Evolutionary conservation across 192 early-diverging fungal genomes (phyloP).

Genomic region (Helicostylum pulchrum): DNA sequence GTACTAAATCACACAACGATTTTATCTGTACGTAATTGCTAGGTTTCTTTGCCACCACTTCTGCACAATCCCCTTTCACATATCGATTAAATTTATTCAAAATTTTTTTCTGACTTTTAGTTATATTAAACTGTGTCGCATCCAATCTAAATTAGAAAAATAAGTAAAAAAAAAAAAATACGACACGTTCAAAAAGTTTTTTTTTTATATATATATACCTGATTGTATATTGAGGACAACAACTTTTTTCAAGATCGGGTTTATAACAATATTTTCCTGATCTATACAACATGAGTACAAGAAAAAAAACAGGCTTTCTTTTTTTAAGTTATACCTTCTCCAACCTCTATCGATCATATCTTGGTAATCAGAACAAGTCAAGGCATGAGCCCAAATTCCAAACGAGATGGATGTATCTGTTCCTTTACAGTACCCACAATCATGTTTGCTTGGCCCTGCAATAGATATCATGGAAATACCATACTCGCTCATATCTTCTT

Average conservation of each 20-base stretch:
- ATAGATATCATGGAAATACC: constrained; percentile 11
- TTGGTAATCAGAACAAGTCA: constrained; percentile 59
- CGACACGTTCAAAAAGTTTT: too few species aligned
- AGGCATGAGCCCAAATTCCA: constrained; percentile 60
- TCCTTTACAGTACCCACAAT: constrained; percentile 71
- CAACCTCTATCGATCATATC: constrained; percentile 69
- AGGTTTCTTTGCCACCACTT: constrained; percentile 26
- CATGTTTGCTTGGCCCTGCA: constrained; percentile 27
- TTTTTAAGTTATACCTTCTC: constrained; percentile 67
- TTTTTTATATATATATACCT: constrained; percentile 30
- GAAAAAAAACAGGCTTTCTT: not conserved
- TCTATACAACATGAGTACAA: constrained; percentile 17
- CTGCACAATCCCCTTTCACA: constrained; percentile 38
- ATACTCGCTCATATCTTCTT: constrained; percentile 1
- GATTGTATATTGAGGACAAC: constrained; percentile 76
- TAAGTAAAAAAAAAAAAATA: not conserved
- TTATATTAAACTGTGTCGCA: constrained; percentile 48
- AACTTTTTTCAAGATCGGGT: constrained; percentile 60
- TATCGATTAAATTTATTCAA: constrained; percentile 61
- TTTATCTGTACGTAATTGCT: not conserved
- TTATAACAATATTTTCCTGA: constrained; percentile 75
- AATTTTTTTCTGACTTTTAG: constrained; percentile 66
- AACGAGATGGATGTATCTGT: constrained; percentile 48
- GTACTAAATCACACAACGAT: not conserved
- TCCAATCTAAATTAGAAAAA: constrained; percentile 41